A percentile compares a stretch with the other conserved stretches of the same genome.
These are phyloP conservation scores for Phialophora expanda DNA, from an alignment of 2,329 filamentous ascomycete species.

Conservation along the genomic window DNA sequence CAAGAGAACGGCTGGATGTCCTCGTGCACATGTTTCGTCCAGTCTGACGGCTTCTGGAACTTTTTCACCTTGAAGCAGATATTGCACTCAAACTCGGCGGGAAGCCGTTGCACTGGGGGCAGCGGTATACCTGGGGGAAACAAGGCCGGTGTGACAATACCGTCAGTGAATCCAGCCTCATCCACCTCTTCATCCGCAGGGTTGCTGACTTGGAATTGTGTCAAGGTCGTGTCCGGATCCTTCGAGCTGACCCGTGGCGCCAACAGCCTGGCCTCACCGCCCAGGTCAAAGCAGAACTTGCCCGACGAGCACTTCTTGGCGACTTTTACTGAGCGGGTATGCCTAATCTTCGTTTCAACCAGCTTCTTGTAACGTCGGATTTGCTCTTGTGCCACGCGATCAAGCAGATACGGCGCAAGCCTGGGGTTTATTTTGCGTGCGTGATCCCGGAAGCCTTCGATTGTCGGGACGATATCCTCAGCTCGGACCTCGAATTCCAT, in stretches of 20 bases:
- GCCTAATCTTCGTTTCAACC: constrained; percentile 71
- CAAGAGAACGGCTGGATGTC: constrained; percentile 93
- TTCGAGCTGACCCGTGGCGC: constrained; percentile 60
- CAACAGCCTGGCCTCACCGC: constrained; percentile 68
- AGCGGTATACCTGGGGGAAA: constrained; percentile 82
- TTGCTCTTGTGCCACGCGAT: constrained; percentile 83
- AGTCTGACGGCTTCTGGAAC: constrained; percentile 89
- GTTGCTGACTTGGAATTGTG: constrained; percentile 61
- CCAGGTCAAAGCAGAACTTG: constrained; percentile 67
- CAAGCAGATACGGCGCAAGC: constrained; percentile 70
- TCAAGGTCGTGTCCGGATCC: constrained; percentile 62
- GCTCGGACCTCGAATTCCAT: constrained; percentile 67
- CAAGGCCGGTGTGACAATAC: constrained; percentile 70
- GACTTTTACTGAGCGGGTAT: constrained; percentile 63
- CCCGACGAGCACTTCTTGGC: constrained; percentile 65
- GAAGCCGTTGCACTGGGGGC: constrained; percentile 76
- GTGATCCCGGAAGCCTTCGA: constrained; percentile 77
- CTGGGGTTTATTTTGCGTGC: constrained; percentile 75
- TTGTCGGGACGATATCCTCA: constrained; percentile 72
- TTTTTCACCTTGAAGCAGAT: constrained; percentile 85
- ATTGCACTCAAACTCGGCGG: constrained; percentile 87
- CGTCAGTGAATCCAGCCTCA: constrained; percentile 69
- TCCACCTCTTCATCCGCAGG: constrained; percentile 67
- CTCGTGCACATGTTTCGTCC: constrained; percentile 95
- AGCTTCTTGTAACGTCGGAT: constrained; percentile 77